Evolutionary conservation across 192 early-diverging fungal species (phyloP), one percentile per base, ranked within the genome.

Genomic region (Umbelopsis vinacea): DNA sequence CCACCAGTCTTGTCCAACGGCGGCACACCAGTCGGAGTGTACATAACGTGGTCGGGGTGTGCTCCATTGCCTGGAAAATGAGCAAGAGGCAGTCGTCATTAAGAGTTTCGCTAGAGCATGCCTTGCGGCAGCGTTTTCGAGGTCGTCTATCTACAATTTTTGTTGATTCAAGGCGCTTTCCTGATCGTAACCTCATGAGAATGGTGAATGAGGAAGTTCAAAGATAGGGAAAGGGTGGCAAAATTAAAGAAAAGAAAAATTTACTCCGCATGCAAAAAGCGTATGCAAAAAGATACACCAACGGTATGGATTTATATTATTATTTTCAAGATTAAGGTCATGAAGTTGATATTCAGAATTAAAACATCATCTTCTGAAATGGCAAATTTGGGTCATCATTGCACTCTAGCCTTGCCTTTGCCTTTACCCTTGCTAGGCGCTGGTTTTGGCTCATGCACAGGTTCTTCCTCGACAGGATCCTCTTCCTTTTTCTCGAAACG

Each of bases 401-500:
- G 33, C 37, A 37, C 71, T 66, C 72, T 69, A 19, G 66, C 71
- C 33, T 83, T 80, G 70, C 76, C 81, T 74, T 82, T 82, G 22
- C 73, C 77, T 73, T 82, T 82, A 46, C 63, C 67, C 19, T 73
- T 76, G 7, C 66, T 52, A 5, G 67, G 46, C 12, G 72, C 69
- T 23, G 47, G 55, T 38, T 52, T 67, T 52, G 69, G 11, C 23
- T 75, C 68, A n/a, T 72, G 69, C 7, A 23, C 29, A n/a, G 29
- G 26, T 17, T 52, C 55, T 17, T 73, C 40, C 22, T 50, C 24
- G n/a, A 69, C 29, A 29, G 40, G 48, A 50, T 76, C 66, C 8
- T 71, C 76, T 38, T 73, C 66, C 63, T 76, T 75, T 35, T 75
- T 60, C 71, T 95, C 93, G 74, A 99, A 98, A 80, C 92, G 90